These are phyloP conservation scores for Salvia splendens DNA, from an alignment of 257 asterid genomes.

Conservation along the genomic window DNA sequence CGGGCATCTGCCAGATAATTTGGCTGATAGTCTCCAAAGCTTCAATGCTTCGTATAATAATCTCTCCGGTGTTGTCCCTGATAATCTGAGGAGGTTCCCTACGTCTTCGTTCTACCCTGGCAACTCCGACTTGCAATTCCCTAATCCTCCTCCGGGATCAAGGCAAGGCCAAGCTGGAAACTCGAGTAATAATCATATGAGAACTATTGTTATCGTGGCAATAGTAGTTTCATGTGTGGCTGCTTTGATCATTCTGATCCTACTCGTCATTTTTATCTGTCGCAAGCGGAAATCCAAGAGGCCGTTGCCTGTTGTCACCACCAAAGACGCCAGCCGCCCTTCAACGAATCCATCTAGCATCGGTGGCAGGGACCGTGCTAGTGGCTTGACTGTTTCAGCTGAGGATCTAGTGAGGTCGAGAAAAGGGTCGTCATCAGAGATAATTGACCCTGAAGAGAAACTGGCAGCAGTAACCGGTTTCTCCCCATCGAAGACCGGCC, in stretches of 20 bases:
- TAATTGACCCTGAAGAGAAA: slow-evolving; percentile 76
- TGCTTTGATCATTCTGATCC: slow-evolving; percentile 48
- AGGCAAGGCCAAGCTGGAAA: slow-evolving; percentile 41
- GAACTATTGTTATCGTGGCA: slow-evolving; percentile 54
- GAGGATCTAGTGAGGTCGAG: slow-evolving; percentile 63
- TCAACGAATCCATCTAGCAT: slow-evolving; percentile 57
- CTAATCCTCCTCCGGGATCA: slow-evolving; percentile 72
- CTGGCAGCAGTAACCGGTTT: slow-evolving; percentile 64
- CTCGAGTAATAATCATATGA: slow-evolving; percentile 40
- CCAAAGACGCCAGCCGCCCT: slow-evolving; percentile 47
- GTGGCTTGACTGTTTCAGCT: slow-evolving; percentile 64
- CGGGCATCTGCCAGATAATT: slow-evolving; percentile 69
- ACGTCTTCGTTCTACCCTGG: slow-evolving; percentile 89
- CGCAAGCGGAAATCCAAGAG: slow-evolving; percentile 49
- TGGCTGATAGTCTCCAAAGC: slow-evolving; percentile 61
- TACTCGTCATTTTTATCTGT: slow-evolving; percentile 55
- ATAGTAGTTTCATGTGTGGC: slow-evolving; percentile 65
- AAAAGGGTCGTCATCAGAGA: slow-evolving; percentile 67
- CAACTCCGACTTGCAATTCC: slow-evolving; percentile 72
- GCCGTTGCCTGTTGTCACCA: slow-evolving; percentile 46
- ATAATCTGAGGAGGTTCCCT: slow-evolving; percentile 79
- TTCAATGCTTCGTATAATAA: slow-evolving; percentile 81
- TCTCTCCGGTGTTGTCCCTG: slow-evolving; percentile 87
- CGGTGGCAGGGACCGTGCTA: slow-evolving; percentile 48
- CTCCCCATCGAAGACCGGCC: slow-evolving; percentile 87